These are phyloP conservation scores for Hypoxylon sp. DNA, from an alignment of 2,329 filamentous ascomycete genomes.

Conservation along the genomic window DNA sequence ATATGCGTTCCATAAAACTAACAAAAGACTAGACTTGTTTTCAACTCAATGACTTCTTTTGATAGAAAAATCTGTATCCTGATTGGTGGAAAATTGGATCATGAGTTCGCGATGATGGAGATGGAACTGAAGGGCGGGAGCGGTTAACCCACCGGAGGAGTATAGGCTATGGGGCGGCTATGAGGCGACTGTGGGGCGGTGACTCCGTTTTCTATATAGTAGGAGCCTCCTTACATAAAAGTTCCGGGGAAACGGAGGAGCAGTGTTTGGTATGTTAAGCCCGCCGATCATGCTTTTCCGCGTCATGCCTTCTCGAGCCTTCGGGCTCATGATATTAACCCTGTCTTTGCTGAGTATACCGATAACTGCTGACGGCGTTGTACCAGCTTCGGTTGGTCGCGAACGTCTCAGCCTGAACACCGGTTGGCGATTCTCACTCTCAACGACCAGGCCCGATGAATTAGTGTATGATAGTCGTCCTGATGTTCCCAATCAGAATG, in stretches of 20 bases:
- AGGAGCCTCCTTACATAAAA: background rate
- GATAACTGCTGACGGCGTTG: background rate
- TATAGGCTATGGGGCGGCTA: background rate
- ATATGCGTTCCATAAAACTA: background rate
- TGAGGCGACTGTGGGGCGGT: background rate
- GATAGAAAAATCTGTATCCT: background rate
- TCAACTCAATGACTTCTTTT: background rate
- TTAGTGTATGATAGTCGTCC: background rate
- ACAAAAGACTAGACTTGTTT: background rate
- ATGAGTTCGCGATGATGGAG: background rate
- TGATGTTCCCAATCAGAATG: background rate
- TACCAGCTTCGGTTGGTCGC: background rate
- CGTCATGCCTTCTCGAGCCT: background rate
- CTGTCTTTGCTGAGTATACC: background rate
- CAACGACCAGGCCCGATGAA: background rate
- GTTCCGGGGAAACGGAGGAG: background rate
- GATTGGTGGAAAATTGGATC: background rate
- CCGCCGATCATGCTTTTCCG: background rate
- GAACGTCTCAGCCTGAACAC: background rate
- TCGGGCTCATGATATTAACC: background rate
- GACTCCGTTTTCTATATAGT: background rate
- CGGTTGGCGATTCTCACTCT: background rate
- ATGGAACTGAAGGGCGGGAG: background rate
- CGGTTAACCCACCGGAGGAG: background rate
- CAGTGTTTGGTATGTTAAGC: background rate